phyloP scores from a whole-genome alignment of 805 yeast species.

The Metschnikowia drakensbergensis region DNA sequence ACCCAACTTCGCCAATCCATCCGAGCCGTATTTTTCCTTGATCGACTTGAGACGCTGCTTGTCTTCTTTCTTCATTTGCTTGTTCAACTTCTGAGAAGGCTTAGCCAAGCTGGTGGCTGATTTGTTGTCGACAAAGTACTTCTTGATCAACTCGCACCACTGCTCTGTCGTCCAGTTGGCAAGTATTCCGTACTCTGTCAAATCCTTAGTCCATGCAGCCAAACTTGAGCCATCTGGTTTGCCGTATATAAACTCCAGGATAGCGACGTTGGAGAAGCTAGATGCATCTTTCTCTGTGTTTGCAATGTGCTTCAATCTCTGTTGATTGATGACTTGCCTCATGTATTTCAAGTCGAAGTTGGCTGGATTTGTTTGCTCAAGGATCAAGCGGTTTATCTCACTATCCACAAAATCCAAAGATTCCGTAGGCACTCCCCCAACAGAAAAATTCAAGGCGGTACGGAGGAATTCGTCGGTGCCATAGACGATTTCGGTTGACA shows the following conservation, averaged over 20 bases:
- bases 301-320: slow-evolving; percentile 56
- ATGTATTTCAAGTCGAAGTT: slow-evolving; percentile 63
- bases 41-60: slow-evolving; percentile 49
- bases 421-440: slow-evolving; percentile 75
- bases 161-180: slow-evolving; percentile 56
- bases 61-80: slow-evolving; percentile 46
- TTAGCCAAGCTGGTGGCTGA: slow-evolving; percentile 64
- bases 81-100: slow-evolving; percentile 66
- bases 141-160: slow-evolving; percentile 60
- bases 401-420: slow-evolving; percentile 51
- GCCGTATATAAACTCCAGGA: slow-evolving; percentile 80
- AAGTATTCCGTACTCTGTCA: slow-evolving; percentile 58
- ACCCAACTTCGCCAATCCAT: slow-evolving; percentile 54
- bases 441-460: slow-evolving; percentile 52
- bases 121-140: slow-evolving; percentile 55
- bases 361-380: slow-evolving; percentile 45
- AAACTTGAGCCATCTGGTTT: slow-evolving; percentile 56
- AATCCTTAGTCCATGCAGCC: slow-evolving; percentile 47
- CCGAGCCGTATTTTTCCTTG: slow-evolving; percentile 49
- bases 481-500: slow-evolving; percentile 66
- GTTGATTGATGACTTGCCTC: slow-evolving; percentile 63
- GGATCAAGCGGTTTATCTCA: slow-evolving; percentile 48
- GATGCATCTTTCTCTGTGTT: slow-evolving; percentile 62
- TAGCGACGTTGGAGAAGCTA: slow-evolving; percentile 60
- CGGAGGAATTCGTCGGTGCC: slow-evolving; percentile 71